Conservation (phyloP, 352 stramenopile species). For the Globisporangium yorkense region DNA sequence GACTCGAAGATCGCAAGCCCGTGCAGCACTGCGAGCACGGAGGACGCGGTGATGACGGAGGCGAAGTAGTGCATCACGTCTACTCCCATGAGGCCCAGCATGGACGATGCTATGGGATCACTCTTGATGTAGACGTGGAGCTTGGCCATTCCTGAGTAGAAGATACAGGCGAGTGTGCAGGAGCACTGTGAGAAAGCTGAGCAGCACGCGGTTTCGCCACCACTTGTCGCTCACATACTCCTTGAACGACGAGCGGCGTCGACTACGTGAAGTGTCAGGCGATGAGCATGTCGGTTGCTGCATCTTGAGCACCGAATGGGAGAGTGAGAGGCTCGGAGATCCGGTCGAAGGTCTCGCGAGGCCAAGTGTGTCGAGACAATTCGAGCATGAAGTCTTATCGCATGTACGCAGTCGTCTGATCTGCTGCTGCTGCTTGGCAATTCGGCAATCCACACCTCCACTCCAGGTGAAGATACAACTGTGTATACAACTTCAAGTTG, state of each 20-base stretch:
- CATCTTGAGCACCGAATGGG: too few species aligned
- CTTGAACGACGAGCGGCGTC: neutral
- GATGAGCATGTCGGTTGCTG: too few species aligned
- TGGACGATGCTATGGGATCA: neutral
- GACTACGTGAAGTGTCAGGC: too few species aligned
- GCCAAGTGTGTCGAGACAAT: too few species aligned
- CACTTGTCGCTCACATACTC: neutral
- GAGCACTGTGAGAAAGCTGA: neutral
- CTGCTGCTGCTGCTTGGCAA: too few species aligned
- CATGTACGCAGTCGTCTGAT: too few species aligned
- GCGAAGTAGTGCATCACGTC: neutral
- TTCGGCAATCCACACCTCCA: too few species aligned
- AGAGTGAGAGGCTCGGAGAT: too few species aligned
- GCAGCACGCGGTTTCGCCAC: neutral
- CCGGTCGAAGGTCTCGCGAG: too few species aligned
- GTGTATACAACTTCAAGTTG: neutral
- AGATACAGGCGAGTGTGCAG: slow-evolving; percentile 1
- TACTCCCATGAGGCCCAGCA: neutral
- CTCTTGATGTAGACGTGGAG: neutral
- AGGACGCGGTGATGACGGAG: neutral
- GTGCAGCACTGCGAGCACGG: neutral
- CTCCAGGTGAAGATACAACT: too few species aligned
- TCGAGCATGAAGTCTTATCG: too few species aligned
- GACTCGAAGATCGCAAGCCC: neutral
- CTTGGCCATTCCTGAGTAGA: neutral